phyloP scores from a whole-genome alignment of 164 flowering plant genomes.

The Protea cynaroides region DNA sequence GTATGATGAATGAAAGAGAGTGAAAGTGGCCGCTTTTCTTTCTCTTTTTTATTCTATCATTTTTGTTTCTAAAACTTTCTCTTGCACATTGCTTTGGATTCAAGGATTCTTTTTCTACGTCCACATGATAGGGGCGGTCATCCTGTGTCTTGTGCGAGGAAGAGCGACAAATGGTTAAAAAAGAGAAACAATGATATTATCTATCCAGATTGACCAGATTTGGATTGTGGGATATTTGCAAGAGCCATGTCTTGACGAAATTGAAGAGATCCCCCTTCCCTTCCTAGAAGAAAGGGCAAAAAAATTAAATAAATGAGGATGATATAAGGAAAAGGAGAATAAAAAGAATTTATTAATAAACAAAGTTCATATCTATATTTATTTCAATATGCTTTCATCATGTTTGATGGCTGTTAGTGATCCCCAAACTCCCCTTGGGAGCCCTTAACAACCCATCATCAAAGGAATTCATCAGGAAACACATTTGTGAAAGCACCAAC shows the following conservation, averaged over 20 bases:
- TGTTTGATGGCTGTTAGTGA: background rate
- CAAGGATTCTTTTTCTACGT: no score
- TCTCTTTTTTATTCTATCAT: no score
- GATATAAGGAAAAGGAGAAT: background rate
- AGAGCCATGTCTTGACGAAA: slow-evolving; percentile 31
- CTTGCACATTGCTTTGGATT: no score
- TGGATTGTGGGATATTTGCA: slow-evolving; percentile 39
- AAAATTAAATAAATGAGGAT: background rate
- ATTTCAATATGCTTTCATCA: slow-evolving; percentile 1
- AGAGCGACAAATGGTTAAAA: no score
- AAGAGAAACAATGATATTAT: slow-evolving; percentile 65
- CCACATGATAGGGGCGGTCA: no score
- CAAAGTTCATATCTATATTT: slow-evolving; percentile 3
- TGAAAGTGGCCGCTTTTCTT: no score
- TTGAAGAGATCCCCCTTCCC: background rate
- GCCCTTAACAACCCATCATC: slow-evolving; percentile 1
- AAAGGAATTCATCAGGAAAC: slow-evolving; percentile 2
- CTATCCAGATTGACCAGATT: slow-evolving; percentile 41
- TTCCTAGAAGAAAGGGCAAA: background rate
- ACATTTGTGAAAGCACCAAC: background rate
- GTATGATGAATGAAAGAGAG: no score
- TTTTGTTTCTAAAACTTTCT: no score
- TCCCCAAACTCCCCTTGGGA: background rate
- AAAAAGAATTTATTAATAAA: background rate
- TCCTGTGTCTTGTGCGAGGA: no score